Evolutionary conservation across 1,139 yeast species (phyloP).

Genomic region (Kurtzmaniella natalensis): DNA sequence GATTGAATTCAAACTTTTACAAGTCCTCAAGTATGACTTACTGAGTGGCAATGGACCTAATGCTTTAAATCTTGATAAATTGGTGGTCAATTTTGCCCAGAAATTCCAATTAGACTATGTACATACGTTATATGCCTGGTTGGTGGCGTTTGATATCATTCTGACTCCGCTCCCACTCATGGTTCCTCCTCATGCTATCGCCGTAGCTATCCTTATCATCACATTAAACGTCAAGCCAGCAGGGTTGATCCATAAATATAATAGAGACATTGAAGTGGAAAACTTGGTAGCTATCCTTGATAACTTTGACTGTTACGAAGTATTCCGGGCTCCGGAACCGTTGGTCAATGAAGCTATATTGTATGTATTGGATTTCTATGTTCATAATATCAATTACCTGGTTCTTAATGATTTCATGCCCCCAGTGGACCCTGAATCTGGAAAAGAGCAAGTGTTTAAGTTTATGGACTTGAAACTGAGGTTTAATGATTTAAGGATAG

Average conservation of each 20-base stretch:
- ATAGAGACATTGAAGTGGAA: conserved; percentile 16
- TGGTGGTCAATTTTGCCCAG: conserved; percentile 65
- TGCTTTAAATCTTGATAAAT: conserved; percentile 53
- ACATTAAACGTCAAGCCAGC: conserved; percentile 38
- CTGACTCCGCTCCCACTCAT: conserved; percentile 67
- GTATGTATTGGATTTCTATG: conserved; percentile 59
- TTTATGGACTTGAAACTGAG: conserved; percentile 45
- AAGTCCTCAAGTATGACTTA: conserved; percentile 72
- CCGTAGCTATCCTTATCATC: conserved; percentile 57
- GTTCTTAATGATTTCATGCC: conserved; percentile 29
- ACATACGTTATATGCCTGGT: conserved; percentile 63
- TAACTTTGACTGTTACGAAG: conserved; percentile 32
- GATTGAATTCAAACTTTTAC: conserved; percentile 70
- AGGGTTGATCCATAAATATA: conserved; percentile 24
- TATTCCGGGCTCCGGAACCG: conserved; percentile 45
- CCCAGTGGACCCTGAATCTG: conserved; percentile 26
- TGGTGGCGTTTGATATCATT: conserved; percentile 67
- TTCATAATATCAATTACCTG: conserved; percentile 43
- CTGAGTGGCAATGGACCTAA: conserved; percentile 46
- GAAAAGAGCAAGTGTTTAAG: conserved; percentile 44
- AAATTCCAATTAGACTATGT: conserved; percentile 43
- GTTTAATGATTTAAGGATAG: conserved; percentile 37
- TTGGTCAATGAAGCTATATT: conserved; percentile 58
- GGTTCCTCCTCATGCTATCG: conserved; percentile 77
- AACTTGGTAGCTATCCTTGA: conserved; percentile 24